Evolutionary conservation across 2,329 filamentous ascomycete species (phyloP), one percentile per base, ranked within the genome.

Genomic region (Fusarium sp.): DNA sequence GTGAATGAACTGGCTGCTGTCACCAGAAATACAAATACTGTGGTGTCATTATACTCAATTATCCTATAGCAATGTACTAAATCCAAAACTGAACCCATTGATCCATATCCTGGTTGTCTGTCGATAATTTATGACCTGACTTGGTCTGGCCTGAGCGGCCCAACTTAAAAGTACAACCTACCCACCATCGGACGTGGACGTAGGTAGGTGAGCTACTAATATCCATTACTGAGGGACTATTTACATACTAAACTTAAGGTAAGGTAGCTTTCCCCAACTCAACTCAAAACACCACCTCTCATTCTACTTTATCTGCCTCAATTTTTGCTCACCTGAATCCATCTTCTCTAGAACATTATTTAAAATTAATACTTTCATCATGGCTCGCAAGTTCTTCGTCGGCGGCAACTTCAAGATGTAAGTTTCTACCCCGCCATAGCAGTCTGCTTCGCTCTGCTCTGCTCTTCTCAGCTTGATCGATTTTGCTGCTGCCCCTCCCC

Each of bases 361-460:
- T 48, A 30, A 50, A 20, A 60, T 69, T 55, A 76, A 78, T 81
- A 73, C 78, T 31, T 79, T 86, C 89, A 94, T 81, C 80, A 97
- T 97, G 95, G 89, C 92, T 90, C 95, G 95, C 88, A 93, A 95
- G 88, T 97, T 97, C 89, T 97, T 97, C 85, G 93, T 97, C 84
- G 95, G 95, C 85, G 95, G 95, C 83, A 99, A 99, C 92, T 98
- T 98, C 89, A 98, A 99, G 90, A 98, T 98, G 95, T 97, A 87
- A 82, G 89, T 73, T 78, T 74, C 78, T 78, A 75, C 78, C 77
- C 77, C 72, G 72, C 77, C 68, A 72, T 75, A 61, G 61, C 57
- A 61, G 51, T 54, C 28, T 54, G 47, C 47, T 62, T 31, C 28
- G 22, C 60, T 61, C 68, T 60, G 22, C 60, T 61, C 68, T 60